A percentile compares a stretch with the other conserved stretches of the same genome.
Evolutionary conservation across 2,329 filamentous ascomycete species (phyloP).

Genomic region (Talaromyces albobiverticillius): DNA sequence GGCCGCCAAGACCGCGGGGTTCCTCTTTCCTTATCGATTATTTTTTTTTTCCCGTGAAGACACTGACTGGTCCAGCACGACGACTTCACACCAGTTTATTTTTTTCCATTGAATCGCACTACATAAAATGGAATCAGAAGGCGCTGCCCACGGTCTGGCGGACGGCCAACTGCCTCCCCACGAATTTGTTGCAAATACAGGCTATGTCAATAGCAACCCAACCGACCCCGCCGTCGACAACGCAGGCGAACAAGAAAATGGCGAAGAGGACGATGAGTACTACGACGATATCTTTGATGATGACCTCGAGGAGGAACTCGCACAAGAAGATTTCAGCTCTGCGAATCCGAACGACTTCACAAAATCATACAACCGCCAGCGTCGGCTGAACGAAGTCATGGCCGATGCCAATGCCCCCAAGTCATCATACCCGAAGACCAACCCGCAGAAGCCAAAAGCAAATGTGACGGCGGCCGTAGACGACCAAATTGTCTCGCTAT

Average conservation of each 20-base stretch:
- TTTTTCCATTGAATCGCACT: too few relatives aligned
- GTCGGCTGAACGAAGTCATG: conserved; percentile 59
- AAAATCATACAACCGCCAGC: conserved; percentile 84
- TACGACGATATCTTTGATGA: conserved; percentile 55
- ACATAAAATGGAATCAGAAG: conserved; percentile 9
- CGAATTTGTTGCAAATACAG: conserved; percentile 45
- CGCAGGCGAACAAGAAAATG: conserved; percentile 37
- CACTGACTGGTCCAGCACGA: too few relatives aligned
- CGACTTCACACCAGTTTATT: too few relatives aligned
- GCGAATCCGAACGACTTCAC: conserved; percentile 67
- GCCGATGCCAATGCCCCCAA: conserved; percentile 50
- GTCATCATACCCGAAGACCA: conserved; percentile 65
- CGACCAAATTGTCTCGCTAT: conserved; percentile 81
- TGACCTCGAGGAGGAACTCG: conserved; percentile 43
- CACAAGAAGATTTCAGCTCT: conserved; percentile 55
- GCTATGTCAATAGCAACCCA: conserved; percentile 6
- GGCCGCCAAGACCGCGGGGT: conserved; percentile 13
- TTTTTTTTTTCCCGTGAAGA: conserved; percentile 5
- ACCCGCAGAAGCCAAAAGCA: conserved; percentile 72
- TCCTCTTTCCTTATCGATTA: conserved; percentile 11
- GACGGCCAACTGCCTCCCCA: conserved; percentile 47
- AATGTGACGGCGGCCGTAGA: conserved; percentile 79
- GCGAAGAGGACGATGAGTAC: conserved; percentile 58
- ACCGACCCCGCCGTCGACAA: conserved; percentile 11
- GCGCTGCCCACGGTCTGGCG: conserved; percentile 29